A percentile compares a stretch with the other conserved stretches of the same genome.
These are phyloP conservation scores for Pichia sp. DNA, from an alignment of 1,139 yeast species.

Conservation along the genomic window DNA sequence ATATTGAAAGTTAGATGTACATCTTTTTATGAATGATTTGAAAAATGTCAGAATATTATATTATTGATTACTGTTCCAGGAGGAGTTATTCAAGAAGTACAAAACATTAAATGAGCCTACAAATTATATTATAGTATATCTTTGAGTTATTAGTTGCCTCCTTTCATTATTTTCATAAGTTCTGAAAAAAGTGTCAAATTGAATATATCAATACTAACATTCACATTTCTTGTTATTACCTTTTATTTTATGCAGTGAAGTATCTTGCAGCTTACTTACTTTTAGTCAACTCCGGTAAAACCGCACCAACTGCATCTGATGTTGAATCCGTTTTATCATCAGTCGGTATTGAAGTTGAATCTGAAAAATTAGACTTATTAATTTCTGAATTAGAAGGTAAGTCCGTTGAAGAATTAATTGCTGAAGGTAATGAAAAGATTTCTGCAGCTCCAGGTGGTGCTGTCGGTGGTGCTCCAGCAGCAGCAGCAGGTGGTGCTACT, in stretches of 20 bases:
- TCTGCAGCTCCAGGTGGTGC: constrained; percentile 82
- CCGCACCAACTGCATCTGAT: constrained; percentile 69
- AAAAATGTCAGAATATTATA: no score
- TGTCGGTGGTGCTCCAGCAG: constrained; percentile 61
- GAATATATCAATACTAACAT: neutral
- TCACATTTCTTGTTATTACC: neutral
- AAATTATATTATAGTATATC: no score
- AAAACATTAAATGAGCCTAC: no score
- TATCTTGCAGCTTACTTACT: constrained; percentile 88
- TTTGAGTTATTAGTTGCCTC: neutral
- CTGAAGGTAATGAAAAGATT: constrained; percentile 76
- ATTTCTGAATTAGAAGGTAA: constrained; percentile 73
- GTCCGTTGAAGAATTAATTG: constrained; percentile 65
- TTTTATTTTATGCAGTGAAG: constrained; percentile 45
- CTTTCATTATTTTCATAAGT: neutral
- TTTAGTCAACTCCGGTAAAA: constrained; percentile 80
- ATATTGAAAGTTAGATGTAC: neutral
- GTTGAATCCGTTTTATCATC: constrained; percentile 65
- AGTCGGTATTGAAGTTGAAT: constrained; percentile 75
- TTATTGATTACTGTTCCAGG: no score
- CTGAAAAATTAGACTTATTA: constrained; percentile 60
- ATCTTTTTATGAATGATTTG: no score
- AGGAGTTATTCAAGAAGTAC: no score
- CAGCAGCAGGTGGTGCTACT: constrained; percentile 46
- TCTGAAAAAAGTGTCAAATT: neutral